Base-by-base conservation (phyloP, 1,284 basidiomycete genomes). In the Trametes pubescens region DNA sequence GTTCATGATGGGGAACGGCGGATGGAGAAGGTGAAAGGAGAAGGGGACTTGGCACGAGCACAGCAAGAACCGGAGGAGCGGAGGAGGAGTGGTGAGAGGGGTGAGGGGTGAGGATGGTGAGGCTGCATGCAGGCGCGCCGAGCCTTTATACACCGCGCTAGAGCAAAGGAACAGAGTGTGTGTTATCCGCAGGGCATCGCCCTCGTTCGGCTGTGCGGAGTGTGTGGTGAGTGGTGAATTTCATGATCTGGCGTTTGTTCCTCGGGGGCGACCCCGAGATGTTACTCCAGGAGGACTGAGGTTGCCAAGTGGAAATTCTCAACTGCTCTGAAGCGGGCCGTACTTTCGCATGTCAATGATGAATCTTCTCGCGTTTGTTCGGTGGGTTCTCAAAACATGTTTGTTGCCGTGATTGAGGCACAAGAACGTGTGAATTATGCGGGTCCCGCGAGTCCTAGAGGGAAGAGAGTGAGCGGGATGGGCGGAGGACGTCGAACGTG, bases 261-360 rank as follows among this genome's bases (percentile, higher is more conserved):
- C 53, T 55, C 53, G 53, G 53, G 37, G 52, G 26, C n/a, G 22
- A 38, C 26, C 52, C 52, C 52, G 52, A 54, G 52, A 54, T 52
- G 51, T 14, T 24, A n/a, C 32, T 10, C 21, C 10, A 24, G 34
- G 18, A 18, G 11, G 13, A 13, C 52, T 11, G 26, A 22, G 37
- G 37, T 11, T 37, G 52, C 22, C 11, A 29, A 16, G 26, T 48
- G 24, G 26, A 7, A 4, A 9, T 9, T 8, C 24, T 9, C 7
- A 14, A 21, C 2, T 48, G 10, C 4, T 13, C 24, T 26, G 47
- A 24, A 10, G 24, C 10, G 22, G 22, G 22, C 44, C 10, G 44
- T 47, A 21, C 22, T 14, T 10, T 16, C 40, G 18, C 18, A 7
- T n/a, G 14, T n/a, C 18, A 16, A 43, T 43, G 2, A 16, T 7